Base-by-base conservation (phyloP, 331 rosid genomes). In the Rosa hybrid region DNA sequence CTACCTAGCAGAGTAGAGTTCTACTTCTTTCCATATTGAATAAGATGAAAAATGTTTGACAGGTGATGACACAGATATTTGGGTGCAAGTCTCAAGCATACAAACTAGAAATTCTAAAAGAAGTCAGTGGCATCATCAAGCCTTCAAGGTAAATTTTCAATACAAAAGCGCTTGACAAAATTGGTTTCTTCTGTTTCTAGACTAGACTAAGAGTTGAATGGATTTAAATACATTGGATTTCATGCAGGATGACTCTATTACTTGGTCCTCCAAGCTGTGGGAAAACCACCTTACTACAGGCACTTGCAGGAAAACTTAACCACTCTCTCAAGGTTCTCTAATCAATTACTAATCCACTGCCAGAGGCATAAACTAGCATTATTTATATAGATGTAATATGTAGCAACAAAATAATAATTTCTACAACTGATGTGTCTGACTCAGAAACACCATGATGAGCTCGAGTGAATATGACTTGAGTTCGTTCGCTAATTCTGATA, bases 71-170 rank as follows among this genome's bases (percentile, higher is more conserved):
- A 65, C 75, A 42, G 20, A 72, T 73, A 71, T 23, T 44, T 87
- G 92, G 90, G 78, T 41, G 60, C 68, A 79, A 82, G 13, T 18
- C 71, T 72, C 71, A 78, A 63, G 21, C 34, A 14, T 30, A 63
- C n/a, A 72, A 78, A 63, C 12, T 72, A 12, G 81, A 54, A 44
- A 90, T 92, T 60, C 91, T 92, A 49, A 50, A 86, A 68, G 84
- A 90, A 63, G 78, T 86, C 10, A 86, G 81, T 83, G 94, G 97
- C 81, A 87, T 90, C 41, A 83, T 90, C 57, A 90, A 85, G 78
- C 94, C 94, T 54, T 87, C 94, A 80, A 92, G 97, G 97, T 78
- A 46, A 53, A 65, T 18, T 34, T 4, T 30, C 11, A 20, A 50
- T 34, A 65, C 4, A 0, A 17, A 48, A 13, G 6, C 6, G 41